A percentile compares a stretch with the other conserved stretches of the same genome.
Evolutionary conservation across 768 basidiomycete species (phyloP).

Genomic region (Asterophora lycoperdoides): DNA sequence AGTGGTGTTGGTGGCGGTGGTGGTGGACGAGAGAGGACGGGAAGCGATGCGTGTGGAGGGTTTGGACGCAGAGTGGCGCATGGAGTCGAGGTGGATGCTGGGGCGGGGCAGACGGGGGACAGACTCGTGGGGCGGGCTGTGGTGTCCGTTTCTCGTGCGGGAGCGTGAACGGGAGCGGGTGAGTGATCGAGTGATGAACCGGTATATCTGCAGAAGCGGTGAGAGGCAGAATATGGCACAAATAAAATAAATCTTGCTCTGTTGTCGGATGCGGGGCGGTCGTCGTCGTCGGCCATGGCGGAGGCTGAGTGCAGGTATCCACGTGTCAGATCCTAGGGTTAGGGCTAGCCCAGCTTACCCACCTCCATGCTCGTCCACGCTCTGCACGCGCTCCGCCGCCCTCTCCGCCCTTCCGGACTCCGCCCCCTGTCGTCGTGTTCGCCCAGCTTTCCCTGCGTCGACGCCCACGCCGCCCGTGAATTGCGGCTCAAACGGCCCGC

Average conservation of each 20-base stretch:
- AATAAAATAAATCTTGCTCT: too few relatives aligned
- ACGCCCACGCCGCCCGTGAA: constrained; percentile 72
- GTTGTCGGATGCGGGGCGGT: constrained; percentile 42
- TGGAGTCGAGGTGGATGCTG: constrained; percentile 14
- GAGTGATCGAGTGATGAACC: constrained; percentile 50
- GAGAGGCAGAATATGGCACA: too few relatives aligned
- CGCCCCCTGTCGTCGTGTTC: constrained; percentile 9
- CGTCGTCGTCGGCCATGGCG: constrained; percentile 23
- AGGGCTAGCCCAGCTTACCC: constrained; percentile 18
- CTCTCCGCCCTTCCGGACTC: neutral
- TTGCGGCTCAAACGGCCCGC: constrained; percentile 40
- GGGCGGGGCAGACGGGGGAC: constrained; percentile 19
- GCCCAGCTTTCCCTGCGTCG: constrained; percentile 70
- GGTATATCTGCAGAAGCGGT: constrained; percentile 52
- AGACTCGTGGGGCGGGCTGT: constrained; percentile 15
- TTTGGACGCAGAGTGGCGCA: constrained; percentile 32
- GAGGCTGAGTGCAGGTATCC: constrained; percentile 36
- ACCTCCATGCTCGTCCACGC: constrained; percentile 4
- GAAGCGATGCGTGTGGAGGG: constrained; percentile 48
- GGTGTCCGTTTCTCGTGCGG: constrained; percentile 34
- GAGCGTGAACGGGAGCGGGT: constrained; percentile 62
- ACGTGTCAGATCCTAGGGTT: constrained; percentile 41
- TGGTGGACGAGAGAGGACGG: constrained; percentile 63
- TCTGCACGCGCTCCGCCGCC: neutral
- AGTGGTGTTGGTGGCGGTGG: constrained; percentile 58